Conservation (phyloP, 441 rosid genomes). For the Corymbia calophylla region DNA sequence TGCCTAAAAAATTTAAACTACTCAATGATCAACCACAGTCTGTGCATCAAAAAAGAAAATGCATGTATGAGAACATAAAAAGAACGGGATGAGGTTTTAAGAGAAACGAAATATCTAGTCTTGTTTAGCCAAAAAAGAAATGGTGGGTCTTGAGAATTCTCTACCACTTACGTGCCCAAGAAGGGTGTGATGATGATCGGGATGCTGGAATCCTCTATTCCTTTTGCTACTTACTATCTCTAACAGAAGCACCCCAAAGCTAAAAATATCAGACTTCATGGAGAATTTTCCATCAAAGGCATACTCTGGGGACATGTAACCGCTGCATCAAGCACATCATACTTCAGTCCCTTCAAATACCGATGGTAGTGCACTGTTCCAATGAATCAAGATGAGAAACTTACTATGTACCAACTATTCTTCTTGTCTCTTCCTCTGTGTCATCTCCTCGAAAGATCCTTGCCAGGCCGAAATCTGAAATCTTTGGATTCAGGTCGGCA, state of each 20-base stretch:
- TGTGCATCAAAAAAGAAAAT: neutral
- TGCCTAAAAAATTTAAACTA: neutral
- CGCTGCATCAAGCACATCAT: too few relatives aligned
- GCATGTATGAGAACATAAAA: neutral
- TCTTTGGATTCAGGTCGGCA: neutral
- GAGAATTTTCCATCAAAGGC: neutral
- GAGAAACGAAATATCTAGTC: neutral
- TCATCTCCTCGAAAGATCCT: neutral
- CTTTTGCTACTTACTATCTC: neutral
- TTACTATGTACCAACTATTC: neutral
- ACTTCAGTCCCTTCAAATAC: neutral
- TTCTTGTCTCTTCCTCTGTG: neutral
- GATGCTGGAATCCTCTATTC: neutral
- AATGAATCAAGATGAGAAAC: neutral
- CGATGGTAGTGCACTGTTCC: neutral
- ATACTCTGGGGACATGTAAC: too few relatives aligned
- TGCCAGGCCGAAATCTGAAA: neutral
- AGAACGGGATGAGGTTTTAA: neutral
- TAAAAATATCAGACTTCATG: neutral
- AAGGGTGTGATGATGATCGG: neutral
- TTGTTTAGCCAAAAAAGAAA: neutral
- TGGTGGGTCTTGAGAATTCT: neutral
- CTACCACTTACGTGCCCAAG: neutral
- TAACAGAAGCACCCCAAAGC: neutral
- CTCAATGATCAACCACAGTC: neutral